A percentile compares a stretch with the other conserved stretches of the same genome.
These are phyloP conservation scores for Poa pratensis DNA, from an alignment of 176 grass and related monocot genomes.

Conservation along the genomic window DNA sequence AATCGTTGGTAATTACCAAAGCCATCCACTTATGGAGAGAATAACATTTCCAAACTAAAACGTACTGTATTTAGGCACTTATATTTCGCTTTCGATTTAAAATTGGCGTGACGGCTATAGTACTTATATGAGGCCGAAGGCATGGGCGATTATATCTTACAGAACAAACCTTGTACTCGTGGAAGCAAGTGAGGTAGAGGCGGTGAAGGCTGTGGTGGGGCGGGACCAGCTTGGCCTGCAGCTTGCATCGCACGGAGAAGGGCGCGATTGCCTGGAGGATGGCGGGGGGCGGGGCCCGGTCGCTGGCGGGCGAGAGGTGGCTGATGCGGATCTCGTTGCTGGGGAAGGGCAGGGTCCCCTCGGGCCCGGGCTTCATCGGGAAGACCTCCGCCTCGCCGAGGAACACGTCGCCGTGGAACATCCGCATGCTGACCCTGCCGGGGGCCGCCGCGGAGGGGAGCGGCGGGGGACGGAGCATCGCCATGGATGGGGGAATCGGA, in stretches of 20 bases:
- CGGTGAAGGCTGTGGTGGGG: conserved; percentile 56
- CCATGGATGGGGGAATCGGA: conserved; percentile 46
- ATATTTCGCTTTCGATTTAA: not conserved
- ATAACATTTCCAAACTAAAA: not conserved
- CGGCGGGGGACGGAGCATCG: conserved; percentile 42
- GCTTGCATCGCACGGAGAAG: conserved; percentile 90
- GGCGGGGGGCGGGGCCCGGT: conserved; percentile 83
- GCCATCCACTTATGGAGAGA: not conserved
- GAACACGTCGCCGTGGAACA: conserved; percentile 77
- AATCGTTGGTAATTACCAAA: not conserved
- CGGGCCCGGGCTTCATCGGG: conserved; percentile 44
- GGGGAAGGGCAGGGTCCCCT: conserved; percentile 56
- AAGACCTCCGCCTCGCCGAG: conserved; percentile 86
- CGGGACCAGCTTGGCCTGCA: conserved; percentile 64
- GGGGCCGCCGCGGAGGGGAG: not conserved
- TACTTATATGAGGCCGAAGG: not conserved
- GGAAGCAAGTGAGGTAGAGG: conserved; percentile 81
- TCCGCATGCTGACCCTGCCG: conserved; percentile 56
- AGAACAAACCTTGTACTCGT: conserved; percentile 69
- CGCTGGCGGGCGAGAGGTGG: conserved; percentile 80
- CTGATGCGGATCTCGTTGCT: conserved; percentile 87
- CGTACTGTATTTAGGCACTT: not conserved
- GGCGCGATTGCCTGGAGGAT: conserved; percentile 89
- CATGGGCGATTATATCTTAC: not conserved
- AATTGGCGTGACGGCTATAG: not conserved